These are phyloP conservation scores for Musa acuminata DNA, from an alignment of 176 grass and related monocot species.

Conservation along the genomic window DNA sequence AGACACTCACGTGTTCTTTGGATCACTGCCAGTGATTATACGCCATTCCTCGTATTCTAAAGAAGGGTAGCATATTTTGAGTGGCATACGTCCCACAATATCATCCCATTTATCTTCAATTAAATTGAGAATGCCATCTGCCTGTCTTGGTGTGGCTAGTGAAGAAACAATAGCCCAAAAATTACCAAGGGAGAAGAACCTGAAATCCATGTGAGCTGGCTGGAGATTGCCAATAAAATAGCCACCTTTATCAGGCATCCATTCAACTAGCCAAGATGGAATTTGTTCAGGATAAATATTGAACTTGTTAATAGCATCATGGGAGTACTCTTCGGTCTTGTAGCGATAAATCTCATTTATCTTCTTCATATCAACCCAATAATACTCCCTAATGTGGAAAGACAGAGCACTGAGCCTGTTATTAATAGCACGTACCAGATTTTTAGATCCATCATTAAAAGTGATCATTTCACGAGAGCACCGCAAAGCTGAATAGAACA, in stretches of 20 bases:
- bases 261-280: constrained; percentile 35
- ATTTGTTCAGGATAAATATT: constrained; percentile 48
- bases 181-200: constrained; percentile 96
- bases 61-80: constrained; percentile 97
- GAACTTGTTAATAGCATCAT: constrained; percentile 41
- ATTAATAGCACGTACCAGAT: constrained; percentile 33
- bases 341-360: constrained; percentile 42
- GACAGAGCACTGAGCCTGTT: constrained; percentile 31
- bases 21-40: constrained; percentile 90
- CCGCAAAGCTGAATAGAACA: constrained; percentile 41
- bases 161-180: constrained; percentile 82
- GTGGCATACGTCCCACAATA: constrained; percentile 81
- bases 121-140: constrained; percentile 80
- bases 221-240: constrained; percentile 54
- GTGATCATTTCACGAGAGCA: constrained; percentile 32
- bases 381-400: constrained; percentile 39
- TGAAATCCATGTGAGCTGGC: constrained; percentile 97
- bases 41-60: constrained; percentile 89
- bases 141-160: constrained; percentile 71
- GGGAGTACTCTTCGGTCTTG: constrained; percentile 41
- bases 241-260: constrained; percentile 33
- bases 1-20: constrained; percentile 85
- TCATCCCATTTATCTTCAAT: constrained; percentile 99
- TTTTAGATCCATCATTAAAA: constrained; percentile 28
- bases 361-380: constrained; percentile 43